phyloP scores from a whole-genome alignment of 345 rosid species.

The Brassica incana region DNA sequence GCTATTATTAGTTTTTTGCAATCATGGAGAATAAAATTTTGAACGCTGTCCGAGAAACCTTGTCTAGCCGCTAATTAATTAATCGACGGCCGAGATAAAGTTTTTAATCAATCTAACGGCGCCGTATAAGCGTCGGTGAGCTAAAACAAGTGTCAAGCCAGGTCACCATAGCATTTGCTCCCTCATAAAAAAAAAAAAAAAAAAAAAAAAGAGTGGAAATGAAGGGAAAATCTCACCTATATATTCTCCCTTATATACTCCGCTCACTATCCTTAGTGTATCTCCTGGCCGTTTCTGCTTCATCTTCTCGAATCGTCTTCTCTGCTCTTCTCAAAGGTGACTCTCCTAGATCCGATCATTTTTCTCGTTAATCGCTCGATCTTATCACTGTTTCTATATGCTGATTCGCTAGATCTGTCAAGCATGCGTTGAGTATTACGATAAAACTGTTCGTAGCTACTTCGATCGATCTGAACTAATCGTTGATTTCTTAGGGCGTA shows the following conservation, averaged over 20 bases:
- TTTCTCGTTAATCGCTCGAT: background rate
- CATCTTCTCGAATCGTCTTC: slow-evolving; percentile 30
- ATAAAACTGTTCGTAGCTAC: background rate
- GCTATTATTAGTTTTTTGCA: background rate
- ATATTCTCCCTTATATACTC: slow-evolving; percentile 31
- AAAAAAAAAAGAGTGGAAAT: slow-evolving; percentile 18
- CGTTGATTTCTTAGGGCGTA: slow-evolving; percentile 1
- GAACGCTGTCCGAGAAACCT: slow-evolving; percentile 34
- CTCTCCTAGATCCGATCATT: slow-evolving; percentile 26
- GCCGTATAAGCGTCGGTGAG: background rate
- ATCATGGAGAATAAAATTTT: slow-evolving; percentile 22
- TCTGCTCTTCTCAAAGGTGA: slow-evolving; percentile 13
- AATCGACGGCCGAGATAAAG: slow-evolving; percentile 9
- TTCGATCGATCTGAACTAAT: slow-evolving; percentile 27
- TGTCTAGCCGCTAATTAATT: slow-evolving; percentile 3
- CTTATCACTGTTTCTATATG: background rate
- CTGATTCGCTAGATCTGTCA: slow-evolving; percentile 25
- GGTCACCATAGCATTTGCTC: background rate
- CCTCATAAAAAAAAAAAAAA: background rate
- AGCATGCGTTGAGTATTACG: slow-evolving; percentile 16
- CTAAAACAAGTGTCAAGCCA: background rate
- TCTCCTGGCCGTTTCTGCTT: slow-evolving; percentile 35
- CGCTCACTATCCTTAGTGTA: slow-evolving; percentile 13
- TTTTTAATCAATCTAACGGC: slow-evolving; percentile 8
- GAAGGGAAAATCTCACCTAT: slow-evolving; percentile 31